phyloP scores from a whole-genome alignment of 2,329 filamentous ascomycete genomes.

The Cladosporium sp. region DNA sequence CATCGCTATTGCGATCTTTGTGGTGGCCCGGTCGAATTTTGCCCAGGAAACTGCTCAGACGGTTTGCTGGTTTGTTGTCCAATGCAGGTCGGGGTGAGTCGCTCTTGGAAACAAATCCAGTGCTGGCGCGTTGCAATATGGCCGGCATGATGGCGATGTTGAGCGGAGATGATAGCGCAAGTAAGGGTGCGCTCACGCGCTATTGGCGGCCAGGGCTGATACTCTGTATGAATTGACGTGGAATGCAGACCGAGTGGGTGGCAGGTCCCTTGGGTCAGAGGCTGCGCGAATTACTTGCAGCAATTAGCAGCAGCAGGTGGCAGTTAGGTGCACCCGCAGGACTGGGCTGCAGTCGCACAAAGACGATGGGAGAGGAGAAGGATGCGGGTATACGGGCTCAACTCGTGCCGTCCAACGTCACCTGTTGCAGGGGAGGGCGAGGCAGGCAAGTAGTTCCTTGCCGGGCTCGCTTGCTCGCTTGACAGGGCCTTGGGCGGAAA shows the following conservation, averaged over 20 bases:
- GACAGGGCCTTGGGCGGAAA: constrained; percentile 9
- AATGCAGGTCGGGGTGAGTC: constrained; percentile 6
- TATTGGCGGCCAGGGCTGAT: not conserved
- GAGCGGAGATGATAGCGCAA: not conserved
- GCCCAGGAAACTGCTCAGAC: constrained; percentile 3
- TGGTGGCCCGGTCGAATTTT: constrained; percentile 5
- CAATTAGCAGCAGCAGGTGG: constrained; percentile 3
- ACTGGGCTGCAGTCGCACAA: constrained; percentile 12
- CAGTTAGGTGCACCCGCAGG: constrained; percentile 9
- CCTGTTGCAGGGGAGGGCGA: constrained; percentile 8
- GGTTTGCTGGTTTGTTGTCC: constrained; percentile 7
- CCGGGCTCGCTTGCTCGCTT: constrained; percentile 15
- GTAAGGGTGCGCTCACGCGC: constrained; percentile 8
- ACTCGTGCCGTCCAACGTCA: constrained; percentile 15
- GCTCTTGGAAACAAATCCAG: constrained; percentile 8
- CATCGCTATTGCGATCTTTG: constrained; percentile 16
- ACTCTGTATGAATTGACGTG: constrained; percentile 8
- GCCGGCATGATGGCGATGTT: constrained; percentile 10
- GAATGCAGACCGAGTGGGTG: not conserved
- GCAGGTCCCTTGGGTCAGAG: not conserved
- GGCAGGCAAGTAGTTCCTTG: constrained; percentile 11
- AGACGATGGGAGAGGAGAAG: constrained; percentile 12
- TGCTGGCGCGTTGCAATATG: constrained; percentile 13
- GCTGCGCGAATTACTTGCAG: constrained; percentile 17
- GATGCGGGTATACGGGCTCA: constrained; percentile 14